Conservation (phyloP, 1,284 basidiomycete genomes). For the Puccinia horiana region DNA sequence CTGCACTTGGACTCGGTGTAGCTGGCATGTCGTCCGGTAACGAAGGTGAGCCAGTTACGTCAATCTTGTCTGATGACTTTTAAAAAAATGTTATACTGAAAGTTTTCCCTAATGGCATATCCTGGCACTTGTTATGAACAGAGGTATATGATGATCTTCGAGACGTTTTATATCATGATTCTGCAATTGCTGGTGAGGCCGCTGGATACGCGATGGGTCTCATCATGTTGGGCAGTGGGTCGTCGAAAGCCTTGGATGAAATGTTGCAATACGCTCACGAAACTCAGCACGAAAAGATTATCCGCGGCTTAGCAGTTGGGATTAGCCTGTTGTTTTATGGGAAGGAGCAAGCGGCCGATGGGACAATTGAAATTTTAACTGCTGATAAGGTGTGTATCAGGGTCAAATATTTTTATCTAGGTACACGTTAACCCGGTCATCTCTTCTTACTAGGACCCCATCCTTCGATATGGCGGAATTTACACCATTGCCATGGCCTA, state of each 20-base stretch:
- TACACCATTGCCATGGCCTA: constrained; percentile 92
- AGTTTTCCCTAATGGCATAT: neutral
- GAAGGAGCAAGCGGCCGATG: constrained; percentile 81
- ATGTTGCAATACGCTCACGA: constrained; percentile 92
- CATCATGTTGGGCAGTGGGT: constrained; percentile 88
- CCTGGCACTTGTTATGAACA: constrained; percentile 51
- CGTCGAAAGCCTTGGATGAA: constrained; percentile 75
- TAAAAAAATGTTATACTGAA: neutral
- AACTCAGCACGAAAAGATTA: constrained; percentile 97
- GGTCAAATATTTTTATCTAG: neutral
- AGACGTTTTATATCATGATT: constrained; percentile 82
- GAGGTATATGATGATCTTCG: constrained; percentile 90
- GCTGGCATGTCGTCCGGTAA: constrained; percentile 87
- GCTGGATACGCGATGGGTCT: constrained; percentile 94
- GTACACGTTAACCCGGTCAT: constrained; percentile 38
- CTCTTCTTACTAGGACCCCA: constrained; percentile 71
- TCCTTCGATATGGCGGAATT: constrained; percentile 91
- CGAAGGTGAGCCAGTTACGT: constrained; percentile 60
- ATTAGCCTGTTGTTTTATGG: constrained; percentile 87
- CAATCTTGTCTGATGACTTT: constrained; percentile 1
- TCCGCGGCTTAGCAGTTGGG: constrained; percentile 86
- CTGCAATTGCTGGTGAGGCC: constrained; percentile 88
- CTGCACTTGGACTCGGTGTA: constrained; percentile 87
- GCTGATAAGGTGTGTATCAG: constrained; percentile 73
- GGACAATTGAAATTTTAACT: constrained; percentile 72